Evolutionary conservation across 2,329 filamentous ascomycete genomes (phyloP).

Genomic region (Aspergillus sp.): DNA sequence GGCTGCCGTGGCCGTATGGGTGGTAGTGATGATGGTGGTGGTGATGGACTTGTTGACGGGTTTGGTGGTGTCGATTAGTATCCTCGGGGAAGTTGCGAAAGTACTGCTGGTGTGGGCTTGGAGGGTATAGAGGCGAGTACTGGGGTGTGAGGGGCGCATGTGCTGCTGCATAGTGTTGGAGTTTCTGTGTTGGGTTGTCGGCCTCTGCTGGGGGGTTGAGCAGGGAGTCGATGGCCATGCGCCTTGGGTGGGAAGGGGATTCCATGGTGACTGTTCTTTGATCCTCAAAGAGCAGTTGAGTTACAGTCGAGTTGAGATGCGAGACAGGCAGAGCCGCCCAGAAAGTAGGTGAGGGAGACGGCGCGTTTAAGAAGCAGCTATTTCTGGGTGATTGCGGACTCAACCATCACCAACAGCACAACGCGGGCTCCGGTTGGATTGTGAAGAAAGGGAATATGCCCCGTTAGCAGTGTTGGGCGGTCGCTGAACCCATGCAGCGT

Average conservation of each 20-base stretch:
- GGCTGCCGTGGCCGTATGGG: slow-evolving; percentile 5
- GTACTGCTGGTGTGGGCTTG: slow-evolving; percentile 32
- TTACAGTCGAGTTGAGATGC: not conserved
- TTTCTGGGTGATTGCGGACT: slow-evolving; percentile 16
- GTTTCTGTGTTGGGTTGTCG: slow-evolving; percentile 18
- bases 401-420: slow-evolving; percentile 26
- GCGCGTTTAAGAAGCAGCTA: slow-evolving; percentile 15
- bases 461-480: slow-evolving; percentile 26
- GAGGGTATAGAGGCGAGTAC: slow-evolving; percentile 36
- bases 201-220: slow-evolving; percentile 37
- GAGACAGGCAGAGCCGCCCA: not conserved
- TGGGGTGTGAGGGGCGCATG: slow-evolving; percentile 27
- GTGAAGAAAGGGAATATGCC: slow-evolving; percentile 22
- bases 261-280: slow-evolving; percentile 18
- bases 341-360: slow-evolving; percentile 10
- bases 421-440: slow-evolving; percentile 26
- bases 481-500: slow-evolving; percentile 31
- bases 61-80: not conserved
- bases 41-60: not conserved
- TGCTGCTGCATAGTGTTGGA: slow-evolving; percentile 12
- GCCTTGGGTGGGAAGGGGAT: slow-evolving; percentile 34
- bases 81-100: slow-evolving; percentile 29
- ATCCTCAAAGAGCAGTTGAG: too few relatives aligned
- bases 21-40: slow-evolving; percentile 5
- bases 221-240: slow-evolving; percentile 41